A percentile compares a stretch with the other conserved stretches of the same genome.
Evolutionary conservation across 768 basidiomycete species (phyloP).

Genomic region (Austroboletus eburneus): DNA sequence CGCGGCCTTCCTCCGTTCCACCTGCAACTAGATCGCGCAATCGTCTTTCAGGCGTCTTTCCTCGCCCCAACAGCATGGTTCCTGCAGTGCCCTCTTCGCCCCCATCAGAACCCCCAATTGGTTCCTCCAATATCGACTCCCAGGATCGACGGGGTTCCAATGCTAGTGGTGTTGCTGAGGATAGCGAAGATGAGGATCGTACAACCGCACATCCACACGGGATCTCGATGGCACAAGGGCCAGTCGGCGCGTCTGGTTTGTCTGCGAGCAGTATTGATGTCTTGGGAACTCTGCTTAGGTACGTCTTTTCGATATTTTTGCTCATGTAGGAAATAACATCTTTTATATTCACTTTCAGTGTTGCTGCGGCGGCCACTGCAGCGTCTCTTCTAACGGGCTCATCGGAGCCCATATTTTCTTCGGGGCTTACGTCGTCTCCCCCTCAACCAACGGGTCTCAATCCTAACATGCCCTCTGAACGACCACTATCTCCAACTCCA

Average conservation of each 20-base stretch:
- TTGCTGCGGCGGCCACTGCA: constrained; percentile 89
- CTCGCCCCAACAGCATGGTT: constrained; percentile 34
- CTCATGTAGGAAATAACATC: not conserved
- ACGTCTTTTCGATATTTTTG: constrained; percentile 13
- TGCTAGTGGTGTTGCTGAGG: constrained; percentile 4
- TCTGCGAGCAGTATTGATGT: constrained; percentile 80
- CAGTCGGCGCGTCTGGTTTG: constrained; percentile 34
- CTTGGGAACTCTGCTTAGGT: constrained; percentile 80
- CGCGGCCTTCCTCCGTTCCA: constrained; percentile 23
- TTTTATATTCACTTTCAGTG: constrained; percentile 37
- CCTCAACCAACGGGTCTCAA: constrained; percentile 10
- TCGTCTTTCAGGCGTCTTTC: constrained; percentile 37
- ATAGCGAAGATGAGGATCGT: constrained; percentile 15
- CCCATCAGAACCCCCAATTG: constrained; percentile 6
- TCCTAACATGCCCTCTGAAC: constrained; percentile 22
- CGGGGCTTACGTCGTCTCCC: constrained; percentile 45
- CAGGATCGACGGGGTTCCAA: constrained; percentile 2
- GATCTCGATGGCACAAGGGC: constrained; percentile 24
- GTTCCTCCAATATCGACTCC: constrained; percentile 2
- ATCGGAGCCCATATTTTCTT: constrained; percentile 58
- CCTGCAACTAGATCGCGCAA: constrained; percentile 31
- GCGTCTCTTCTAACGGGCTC: constrained; percentile 77
- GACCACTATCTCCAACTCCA: constrained; percentile 41
- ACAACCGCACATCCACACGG: constrained; percentile 17
- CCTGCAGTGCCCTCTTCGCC: constrained; percentile 13